A percentile compares a stretch with the other conserved stretches of the same genome.
These are phyloP conservation scores for Mycena vitilis DNA, from an alignment of 768 basidiomycete species.

Conservation along the genomic window DNA sequence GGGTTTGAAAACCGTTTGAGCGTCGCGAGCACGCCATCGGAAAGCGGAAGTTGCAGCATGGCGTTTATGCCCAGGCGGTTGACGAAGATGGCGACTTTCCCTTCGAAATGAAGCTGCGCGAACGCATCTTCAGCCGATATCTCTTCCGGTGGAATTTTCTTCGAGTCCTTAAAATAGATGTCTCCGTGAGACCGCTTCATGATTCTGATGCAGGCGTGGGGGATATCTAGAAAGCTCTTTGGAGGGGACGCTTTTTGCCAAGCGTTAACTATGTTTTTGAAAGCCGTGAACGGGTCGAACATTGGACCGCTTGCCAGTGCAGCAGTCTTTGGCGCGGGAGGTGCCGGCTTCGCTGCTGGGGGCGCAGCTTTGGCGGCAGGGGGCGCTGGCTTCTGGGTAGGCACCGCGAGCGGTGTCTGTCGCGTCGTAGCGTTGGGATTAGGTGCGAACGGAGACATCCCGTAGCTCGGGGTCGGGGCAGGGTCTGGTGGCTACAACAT, in stretches of 20 bases:
- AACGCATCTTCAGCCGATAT: not conserved
- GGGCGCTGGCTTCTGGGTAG: not conserved
- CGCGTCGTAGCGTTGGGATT: not conserved
- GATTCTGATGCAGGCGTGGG: conserved; percentile 5
- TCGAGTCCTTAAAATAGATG: conserved; percentile 3
- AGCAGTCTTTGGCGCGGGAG: not conserved
- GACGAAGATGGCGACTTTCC: conserved; percentile 7
- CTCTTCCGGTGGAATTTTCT: not conserved
- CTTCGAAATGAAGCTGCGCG: not conserved
- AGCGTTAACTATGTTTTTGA: conserved; percentile 1
- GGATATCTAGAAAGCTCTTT: conserved; percentile 11
- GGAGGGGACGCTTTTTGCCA: conserved; percentile 21
- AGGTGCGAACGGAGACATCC: conserved; percentile 29
- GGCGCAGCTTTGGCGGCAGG: not conserved
- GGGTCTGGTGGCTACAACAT: not conserved
- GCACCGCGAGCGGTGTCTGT: not conserved
- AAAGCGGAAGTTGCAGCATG: conserved; percentile 8
- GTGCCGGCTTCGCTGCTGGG: not conserved
- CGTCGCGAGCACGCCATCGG: not conserved
- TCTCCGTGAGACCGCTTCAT: not conserved
- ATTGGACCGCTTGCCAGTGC: too few species aligned
- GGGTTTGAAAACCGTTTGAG: not conserved
- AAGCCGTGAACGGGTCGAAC: too few species aligned
- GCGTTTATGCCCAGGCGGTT: not conserved
- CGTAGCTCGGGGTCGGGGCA: conserved; percentile 22